Base-by-base conservation (phyloP, 2,329 filamentous ascomycete genomes). In the Colletotrichum spaethianum region DNA sequence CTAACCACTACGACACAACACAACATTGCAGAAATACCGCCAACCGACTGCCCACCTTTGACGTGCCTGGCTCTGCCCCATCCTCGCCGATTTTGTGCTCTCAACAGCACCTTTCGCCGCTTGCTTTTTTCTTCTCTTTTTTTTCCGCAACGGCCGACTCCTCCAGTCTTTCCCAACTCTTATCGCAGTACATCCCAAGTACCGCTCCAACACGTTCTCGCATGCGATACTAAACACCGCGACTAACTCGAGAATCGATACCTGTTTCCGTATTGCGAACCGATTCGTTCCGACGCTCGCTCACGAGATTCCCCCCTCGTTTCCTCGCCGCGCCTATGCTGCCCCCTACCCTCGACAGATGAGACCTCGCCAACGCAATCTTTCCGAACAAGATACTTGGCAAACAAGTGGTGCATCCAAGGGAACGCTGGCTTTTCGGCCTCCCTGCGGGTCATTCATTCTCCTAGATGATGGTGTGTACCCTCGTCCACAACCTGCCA, bases 401-500 rank as follows among this genome's bases (percentile, higher is more conserved):
- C 46, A 62, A 40, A 71, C 67, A 50, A 67, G 67, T 72, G 53
- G 72, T 66, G 64, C 55, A 64, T 74, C 53, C 72, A 70, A 77
- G 78, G 77, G 75, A 76, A 75, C 74, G 73, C 76, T 75, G 78
- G 80, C 77, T 78, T 77, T 77, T 74, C 78, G 78, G 81, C 81
- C 80, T 81, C 80, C 73, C 72, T 75, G 75, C 79, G 80, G 83
- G 82, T 80, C 79, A 76, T 76, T 73, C 76, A 77, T 75, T 80
- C 78, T 79, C 78, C 80, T 83, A 82, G 82, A 87, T 87, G 84
- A 87, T 87, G 85, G 85, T 87, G 80, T 79, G 85, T 86, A 53
- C 60, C 62, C 38, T 50, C 57, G 38, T 53, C 48, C 48, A 63
- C n/a, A 52, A 18, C n/a, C 46, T 38, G 33, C 33, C 46, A 63